Conservation (phyloP, 73 alveolate species). For the Paramecium caudatum region DNA sequence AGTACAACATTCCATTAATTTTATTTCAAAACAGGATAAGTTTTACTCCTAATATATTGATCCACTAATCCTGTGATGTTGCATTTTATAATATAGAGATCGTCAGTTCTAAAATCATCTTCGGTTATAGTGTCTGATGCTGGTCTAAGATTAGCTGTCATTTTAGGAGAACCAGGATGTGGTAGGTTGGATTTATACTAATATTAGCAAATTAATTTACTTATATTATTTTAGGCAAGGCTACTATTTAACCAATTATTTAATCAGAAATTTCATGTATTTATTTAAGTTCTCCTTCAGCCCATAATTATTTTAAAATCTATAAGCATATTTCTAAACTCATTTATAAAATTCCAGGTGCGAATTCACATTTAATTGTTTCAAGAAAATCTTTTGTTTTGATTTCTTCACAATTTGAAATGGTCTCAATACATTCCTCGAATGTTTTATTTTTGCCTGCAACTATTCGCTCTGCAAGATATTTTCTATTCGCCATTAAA, state of each 20-base stretch:
- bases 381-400: slow-evolving; percentile 3
- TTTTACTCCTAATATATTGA: slow-evolving; percentile 39
- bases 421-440: slow-evolving; percentile 42
- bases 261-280: background rate
- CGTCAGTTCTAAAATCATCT: slow-evolving; percentile 33
- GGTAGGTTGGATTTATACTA: background rate
- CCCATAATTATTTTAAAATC: background rate
- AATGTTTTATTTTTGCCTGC: background rate
- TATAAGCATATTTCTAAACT: slow-evolving; percentile 10
- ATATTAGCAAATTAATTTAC: background rate
- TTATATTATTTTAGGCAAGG: slow-evolving; percentile 48
- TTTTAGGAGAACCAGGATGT: slow-evolving; percentile 29
- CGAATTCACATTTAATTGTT: background rate
- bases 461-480: background rate
- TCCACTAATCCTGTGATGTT: slow-evolving; percentile 39
- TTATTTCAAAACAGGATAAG: slow-evolving; percentile 54
- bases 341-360: slow-evolving; percentile 59
- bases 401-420: slow-evolving; percentile 44
- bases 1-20: background rate
- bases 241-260: background rate
- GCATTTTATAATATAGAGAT: background rate
- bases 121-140: background rate
- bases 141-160: background rate
- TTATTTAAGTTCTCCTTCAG: background rate
- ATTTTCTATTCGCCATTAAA: background rate